Evolutionary conservation across 1,284 basidiomycete species (phyloP).

Genomic region (Apiotrichum brassicae): DNA sequence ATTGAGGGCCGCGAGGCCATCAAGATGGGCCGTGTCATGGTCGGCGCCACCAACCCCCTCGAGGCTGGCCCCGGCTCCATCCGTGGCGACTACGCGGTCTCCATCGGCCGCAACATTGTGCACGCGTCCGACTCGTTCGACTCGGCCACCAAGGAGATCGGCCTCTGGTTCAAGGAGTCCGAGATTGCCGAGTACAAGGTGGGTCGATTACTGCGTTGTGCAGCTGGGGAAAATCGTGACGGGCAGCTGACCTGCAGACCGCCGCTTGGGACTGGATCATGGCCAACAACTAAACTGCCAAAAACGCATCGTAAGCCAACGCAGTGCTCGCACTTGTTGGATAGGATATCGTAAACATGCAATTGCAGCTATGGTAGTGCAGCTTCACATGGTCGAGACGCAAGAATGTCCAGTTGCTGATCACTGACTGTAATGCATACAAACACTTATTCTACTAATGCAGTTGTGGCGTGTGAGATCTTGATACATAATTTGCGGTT

Average conservation of each 20-base stretch:
- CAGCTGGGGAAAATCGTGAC: too few species aligned
- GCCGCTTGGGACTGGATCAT: constrained; percentile 18
- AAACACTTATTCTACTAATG: not conserved
- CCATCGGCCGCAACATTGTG: constrained; percentile 24
- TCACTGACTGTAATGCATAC: not conserved
- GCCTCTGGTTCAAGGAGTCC: constrained; percentile 48
- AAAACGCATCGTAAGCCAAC: too few species aligned
- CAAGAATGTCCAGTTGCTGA: too few species aligned
- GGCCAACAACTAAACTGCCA: constrained; percentile 22
- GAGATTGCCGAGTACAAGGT: constrained; percentile 47
- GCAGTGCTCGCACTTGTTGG: too few species aligned
- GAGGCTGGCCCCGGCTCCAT: constrained; percentile 36
- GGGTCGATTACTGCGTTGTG: too few species aligned
- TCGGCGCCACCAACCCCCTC: constrained; percentile 44
- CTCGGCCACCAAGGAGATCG: constrained; percentile 50
- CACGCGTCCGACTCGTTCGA: constrained; percentile 49
- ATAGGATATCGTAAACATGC: too few species aligned
- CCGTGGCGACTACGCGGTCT: constrained; percentile 43
- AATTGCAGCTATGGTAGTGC: too few species aligned
- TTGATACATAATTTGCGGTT: too few species aligned
- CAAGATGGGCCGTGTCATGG: constrained; percentile 41
- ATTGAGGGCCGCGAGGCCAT: constrained; percentile 45
- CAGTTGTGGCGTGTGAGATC: not conserved
- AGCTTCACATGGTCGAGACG: not conserved
- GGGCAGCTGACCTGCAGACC: too few species aligned